These are phyloP conservation scores for Globisporangium heterothallicum DNA, from an alignment of 352 stramenopile genomes.

Conservation along the genomic window DNA sequence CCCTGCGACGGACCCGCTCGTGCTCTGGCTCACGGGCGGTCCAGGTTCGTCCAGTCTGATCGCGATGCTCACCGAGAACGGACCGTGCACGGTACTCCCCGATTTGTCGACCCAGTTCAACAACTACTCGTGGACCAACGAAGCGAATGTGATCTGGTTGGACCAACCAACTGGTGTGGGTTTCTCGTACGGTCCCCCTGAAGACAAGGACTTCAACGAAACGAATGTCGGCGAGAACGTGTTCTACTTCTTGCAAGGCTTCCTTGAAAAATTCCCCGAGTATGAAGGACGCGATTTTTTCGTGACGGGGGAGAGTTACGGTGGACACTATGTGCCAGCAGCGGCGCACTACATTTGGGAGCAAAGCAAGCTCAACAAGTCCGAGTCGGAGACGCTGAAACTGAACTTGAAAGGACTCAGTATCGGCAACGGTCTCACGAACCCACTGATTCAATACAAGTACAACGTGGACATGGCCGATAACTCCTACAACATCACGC, in stretches of 20 bases:
- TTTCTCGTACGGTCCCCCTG: constrained; percentile 28
- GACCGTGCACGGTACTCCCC: constrained; percentile 33
- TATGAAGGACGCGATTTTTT: constrained; percentile 38
- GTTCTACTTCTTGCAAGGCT: constrained; percentile 46
- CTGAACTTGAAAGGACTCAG: constrained; percentile 46
- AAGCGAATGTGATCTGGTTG: constrained; percentile 50
- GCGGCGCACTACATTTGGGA: constrained; percentile 33
- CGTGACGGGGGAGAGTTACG: constrained; percentile 54
- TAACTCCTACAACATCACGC: constrained; percentile 59
- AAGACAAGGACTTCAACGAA: constrained; percentile 35
- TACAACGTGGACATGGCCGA: constrained; percentile 41
- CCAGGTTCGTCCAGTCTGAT: constrained; percentile 42
- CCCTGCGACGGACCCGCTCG: constrained; percentile 26
- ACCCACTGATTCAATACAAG: constrained; percentile 23
- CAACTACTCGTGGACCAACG: constrained; percentile 40
- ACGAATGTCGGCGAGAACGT: constrained; percentile 41
- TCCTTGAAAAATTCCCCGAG: constrained; percentile 40
- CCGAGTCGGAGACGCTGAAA: constrained; percentile 1
- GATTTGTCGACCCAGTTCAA: constrained; percentile 33
- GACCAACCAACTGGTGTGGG: constrained; percentile 42
- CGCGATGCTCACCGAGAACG: constrained; percentile 49
- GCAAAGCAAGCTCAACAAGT: constrained; percentile 16
- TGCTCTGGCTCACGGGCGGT: constrained; percentile 56
- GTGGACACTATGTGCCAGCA: constrained; percentile 43
- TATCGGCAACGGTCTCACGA: constrained; percentile 52